Base-by-base conservation (phyloP, 208 protist genomes). In the Acanthamoeba culbertsoni region DNA sequence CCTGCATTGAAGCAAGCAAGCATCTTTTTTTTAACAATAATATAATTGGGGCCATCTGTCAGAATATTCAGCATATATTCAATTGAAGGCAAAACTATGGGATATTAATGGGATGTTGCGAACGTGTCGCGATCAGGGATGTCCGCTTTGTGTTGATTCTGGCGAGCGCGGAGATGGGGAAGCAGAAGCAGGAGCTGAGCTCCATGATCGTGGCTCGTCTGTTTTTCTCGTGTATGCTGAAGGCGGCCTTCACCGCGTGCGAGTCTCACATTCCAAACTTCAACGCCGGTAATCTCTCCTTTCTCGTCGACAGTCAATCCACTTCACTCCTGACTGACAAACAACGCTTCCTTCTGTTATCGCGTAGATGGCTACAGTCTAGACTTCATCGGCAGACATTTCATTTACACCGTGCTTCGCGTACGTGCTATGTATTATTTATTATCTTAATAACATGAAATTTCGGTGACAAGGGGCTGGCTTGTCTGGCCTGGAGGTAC, bases 181-280 rank as follows among this genome's bases (percentile, higher is more conserved):
- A 89, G 26, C 33, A 42, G 14, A 20, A 46, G 23, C 79, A 6
- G 46, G 79, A 65, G 35, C 46, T 68, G 79, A 48, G 18, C 12
- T 0, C 79, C 4, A 18, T 65, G 12, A 89, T 89, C 37, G 79
- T 89, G 4, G 46, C 51, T 10, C 46, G 79, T 4, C 55, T 89
- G 23, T 89, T 89, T 48, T 89, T 89, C 46, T 89, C 55, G 5
- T 65, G 79, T 48, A n/a, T 89, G 20, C 31, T 89, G 16, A 8
- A 8, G 14, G 46, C 79, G 14, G 79, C 55, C 26, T 31, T 89
- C 33, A 31, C 31, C 51, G 40, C 79, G 0, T 46, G 51, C 26
- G 79, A 89, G 35, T 23, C 55, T 37, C 10, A 8, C 40, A 53
- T 89, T 16, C 51, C 51, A 16, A 89, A 68, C 28, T 57, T 89